A percentile compares a stretch with the other conserved stretches of the same genome.
phyloP scores from a whole-genome alignment of 2,329 filamentous ascomycete genomes.

The Scorias spongiosa region DNA sequence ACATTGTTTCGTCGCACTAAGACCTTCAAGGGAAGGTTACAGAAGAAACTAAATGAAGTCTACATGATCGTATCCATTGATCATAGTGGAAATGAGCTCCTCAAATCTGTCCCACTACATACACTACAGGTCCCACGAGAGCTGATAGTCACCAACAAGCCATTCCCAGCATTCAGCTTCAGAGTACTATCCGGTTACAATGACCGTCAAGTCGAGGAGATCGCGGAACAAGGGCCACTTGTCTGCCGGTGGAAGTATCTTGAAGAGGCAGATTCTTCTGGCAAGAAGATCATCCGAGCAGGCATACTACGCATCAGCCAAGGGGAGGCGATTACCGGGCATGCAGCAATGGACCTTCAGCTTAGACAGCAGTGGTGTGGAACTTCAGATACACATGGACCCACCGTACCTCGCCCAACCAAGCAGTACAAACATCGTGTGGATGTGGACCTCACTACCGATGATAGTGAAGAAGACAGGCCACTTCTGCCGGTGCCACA shows the following conservation, averaged over 20 bases:
- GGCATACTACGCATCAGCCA: neutral
- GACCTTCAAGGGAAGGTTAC: slow-evolving; percentile 22
- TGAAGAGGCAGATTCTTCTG: slow-evolving; percentile 12
- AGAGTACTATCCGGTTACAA: neutral
- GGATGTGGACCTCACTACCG: neutral
- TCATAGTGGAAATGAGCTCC: slow-evolving; percentile 22
- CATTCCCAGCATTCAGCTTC: slow-evolving; percentile 16
- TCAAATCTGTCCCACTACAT: neutral
- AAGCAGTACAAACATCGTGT: neutral
- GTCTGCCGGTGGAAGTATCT: slow-evolving; percentile 39
- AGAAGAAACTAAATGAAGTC: slow-evolving; percentile 29
- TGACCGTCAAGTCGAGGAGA: slow-evolving; percentile 1
- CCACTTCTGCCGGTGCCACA: neutral
- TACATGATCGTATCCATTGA: slow-evolving; percentile 23
- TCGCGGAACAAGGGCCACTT: slow-evolving; percentile 23
- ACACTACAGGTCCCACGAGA: slow-evolving; percentile 2
- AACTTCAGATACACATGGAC: neutral
- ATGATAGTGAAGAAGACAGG: neutral
- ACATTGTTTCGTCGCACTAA: slow-evolving; percentile 21
- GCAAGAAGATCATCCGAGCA: neutral
- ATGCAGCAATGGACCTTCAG: neutral
- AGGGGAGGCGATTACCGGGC: neutral
- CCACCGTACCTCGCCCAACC: neutral
- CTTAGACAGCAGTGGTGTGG: neutral
- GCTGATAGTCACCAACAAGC: slow-evolving; percentile 38